A percentile compares a stretch with the other conserved stretches of the same genome.
phyloP scores from a whole-genome alignment of 2,329 filamentous ascomycete species.

The Xylaria sp. region DNA sequence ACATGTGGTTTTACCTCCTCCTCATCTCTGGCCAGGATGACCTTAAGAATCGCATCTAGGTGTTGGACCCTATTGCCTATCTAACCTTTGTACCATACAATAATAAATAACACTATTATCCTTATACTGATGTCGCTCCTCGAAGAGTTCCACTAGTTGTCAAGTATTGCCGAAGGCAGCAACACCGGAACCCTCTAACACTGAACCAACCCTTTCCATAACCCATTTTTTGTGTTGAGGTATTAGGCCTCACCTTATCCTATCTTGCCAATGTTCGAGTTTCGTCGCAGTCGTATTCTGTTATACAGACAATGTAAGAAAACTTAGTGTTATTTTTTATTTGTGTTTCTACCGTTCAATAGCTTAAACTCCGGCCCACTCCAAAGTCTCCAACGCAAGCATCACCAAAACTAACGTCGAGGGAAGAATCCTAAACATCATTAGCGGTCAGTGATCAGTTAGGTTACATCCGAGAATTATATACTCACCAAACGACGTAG shows the following conservation, averaged over 20 bases:
- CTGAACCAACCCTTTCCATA: neutral
- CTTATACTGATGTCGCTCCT: neutral
- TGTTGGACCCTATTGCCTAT: neutral
- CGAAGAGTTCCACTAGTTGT: neutral
- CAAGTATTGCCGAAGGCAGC: neutral
- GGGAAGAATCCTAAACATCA: conserved; percentile 78
- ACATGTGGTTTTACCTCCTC: no score
- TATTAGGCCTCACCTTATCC: neutral
- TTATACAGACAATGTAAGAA: conserved; percentile 11
- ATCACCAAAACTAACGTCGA: conserved; percentile 92
- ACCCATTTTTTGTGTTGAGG: neutral
- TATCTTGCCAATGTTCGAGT: neutral
- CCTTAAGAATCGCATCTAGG: neutral
- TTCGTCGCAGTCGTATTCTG: conserved; percentile 14
- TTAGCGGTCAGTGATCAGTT: conserved; percentile 42
- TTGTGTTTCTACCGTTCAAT: no score
- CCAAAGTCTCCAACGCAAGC: conserved; percentile 89
- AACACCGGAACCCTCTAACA: neutral
- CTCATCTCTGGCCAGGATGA: neutral
- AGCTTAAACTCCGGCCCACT: conserved; percentile 72
- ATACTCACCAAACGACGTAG: conserved; percentile 87
- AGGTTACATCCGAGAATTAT: neutral
- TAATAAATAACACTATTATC: neutral
- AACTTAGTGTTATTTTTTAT: neutral
- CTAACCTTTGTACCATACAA: neutral